Evolutionary conservation across 2,329 filamentous ascomycete species (phyloP).

Genomic region (Harringtonia lauricola): DNA sequence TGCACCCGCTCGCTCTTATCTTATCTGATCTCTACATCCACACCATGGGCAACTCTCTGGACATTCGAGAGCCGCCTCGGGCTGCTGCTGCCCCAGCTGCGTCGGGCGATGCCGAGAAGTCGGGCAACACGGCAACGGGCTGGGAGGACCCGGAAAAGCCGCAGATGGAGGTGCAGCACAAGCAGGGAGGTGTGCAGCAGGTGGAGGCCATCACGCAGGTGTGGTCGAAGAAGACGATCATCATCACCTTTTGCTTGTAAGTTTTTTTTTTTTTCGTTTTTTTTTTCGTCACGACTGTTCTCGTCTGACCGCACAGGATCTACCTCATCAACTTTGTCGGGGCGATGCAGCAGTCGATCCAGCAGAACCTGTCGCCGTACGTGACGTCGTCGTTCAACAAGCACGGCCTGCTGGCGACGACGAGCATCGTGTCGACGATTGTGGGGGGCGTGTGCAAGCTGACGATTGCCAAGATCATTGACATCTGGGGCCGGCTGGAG

Average conservation of each 20-base stretch:
- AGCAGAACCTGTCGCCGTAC: slow-evolving; percentile 31
- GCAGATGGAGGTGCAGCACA: slow-evolving; percentile 2
- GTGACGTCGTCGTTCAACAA: slow-evolving; percentile 38
- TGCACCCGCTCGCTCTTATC: too few relatives aligned
- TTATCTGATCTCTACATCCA: too few relatives aligned
- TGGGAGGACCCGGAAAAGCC: too few relatives aligned
- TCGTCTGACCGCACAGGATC: slow-evolving; percentile 16
- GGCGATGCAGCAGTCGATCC: slow-evolving; percentile 24
- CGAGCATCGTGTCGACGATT: slow-evolving; percentile 39
- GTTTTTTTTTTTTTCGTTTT: slow-evolving; percentile 10
- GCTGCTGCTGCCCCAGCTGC: background rate
- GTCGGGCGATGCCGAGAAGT: background rate
- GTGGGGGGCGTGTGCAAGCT: slow-evolving; percentile 50
- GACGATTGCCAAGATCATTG: slow-evolving; percentile 53
- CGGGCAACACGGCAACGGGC: background rate
- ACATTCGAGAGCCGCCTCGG: too few relatives aligned
- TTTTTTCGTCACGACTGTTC: background rate
- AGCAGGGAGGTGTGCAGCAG: slow-evolving; percentile 33
- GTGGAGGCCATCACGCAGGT: slow-evolving; percentile 34
- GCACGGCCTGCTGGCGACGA: slow-evolving; percentile 42
- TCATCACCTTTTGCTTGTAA: slow-evolving; percentile 32
- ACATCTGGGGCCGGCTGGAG: slow-evolving; percentile 55
- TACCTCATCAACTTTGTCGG: slow-evolving; percentile 27
- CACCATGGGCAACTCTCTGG: too few relatives aligned
- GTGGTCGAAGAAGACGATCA: slow-evolving; percentile 28